Base-by-base conservation (phyloP, 441 rosid species). In the Jatropha podagrica region DNA sequence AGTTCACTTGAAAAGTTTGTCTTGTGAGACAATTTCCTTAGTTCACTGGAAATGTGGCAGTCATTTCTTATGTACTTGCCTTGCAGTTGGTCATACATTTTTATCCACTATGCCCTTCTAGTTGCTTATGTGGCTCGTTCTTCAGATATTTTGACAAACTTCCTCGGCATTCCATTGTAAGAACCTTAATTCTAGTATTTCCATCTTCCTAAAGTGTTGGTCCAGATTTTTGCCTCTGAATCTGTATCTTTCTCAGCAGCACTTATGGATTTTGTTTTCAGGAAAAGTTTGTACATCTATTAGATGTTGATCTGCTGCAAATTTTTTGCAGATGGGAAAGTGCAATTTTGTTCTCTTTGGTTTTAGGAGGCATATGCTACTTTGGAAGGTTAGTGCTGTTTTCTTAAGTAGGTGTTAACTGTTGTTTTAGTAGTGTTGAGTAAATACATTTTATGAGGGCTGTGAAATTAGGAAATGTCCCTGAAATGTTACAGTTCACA, bases 61-160 rank as follows among this genome's bases (percentile, higher is more conserved):
- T 55, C 65, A 44, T 68, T 58, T 40, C 3, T 48, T 60, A 26
- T 71, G 13, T 62, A 20, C 12, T 76, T 85, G 61, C 81, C 74
- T 82, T 85, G 93, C 93, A 95, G 97, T 77, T 95, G 97, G 99
- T 85, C 97, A 9, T 95, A 90, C 85, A 83, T 95, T 79, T 90
- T 91, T 77, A 91, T 95, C 77, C 99, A 95, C 77, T 95, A 88
- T 46, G 89, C 97, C 51, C 91, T 95, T 86, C 97, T 95, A 5
- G 87, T 95, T 58, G 97, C 98, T 68, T 95, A 95, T 76, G 88
- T 95, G 78, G 98, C 97, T 80, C 97, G 98, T 74, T 93, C 99
- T 82, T 95, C 99, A 72, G 96, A 90, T 79, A 95, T 93, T 71
- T 78, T 95, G 82, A 85, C 92, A 32, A 86, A 83, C 75, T 86